These are phyloP conservation scores for Chaetomium strumarium DNA, from an alignment of 2,329 filamentous ascomycete species.

Conservation along the genomic window DNA sequence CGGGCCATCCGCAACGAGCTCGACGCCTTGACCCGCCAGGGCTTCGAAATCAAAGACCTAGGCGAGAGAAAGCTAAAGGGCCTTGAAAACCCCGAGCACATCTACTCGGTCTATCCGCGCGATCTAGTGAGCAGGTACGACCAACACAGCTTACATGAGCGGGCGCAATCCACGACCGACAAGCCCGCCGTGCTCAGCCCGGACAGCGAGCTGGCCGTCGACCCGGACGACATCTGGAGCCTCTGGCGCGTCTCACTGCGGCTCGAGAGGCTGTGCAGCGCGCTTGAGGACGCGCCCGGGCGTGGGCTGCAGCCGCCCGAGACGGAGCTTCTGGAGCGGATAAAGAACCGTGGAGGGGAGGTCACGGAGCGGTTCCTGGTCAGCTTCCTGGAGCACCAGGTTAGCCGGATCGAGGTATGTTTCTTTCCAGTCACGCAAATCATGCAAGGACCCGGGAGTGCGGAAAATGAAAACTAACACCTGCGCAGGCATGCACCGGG, in stretches of 20 bases:
- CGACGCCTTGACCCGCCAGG: conserved; percentile 78
- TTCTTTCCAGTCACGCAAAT: background rate
- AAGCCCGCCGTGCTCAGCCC: conserved; percentile 57
- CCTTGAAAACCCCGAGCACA: conserved; percentile 90
- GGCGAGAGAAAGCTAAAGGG: conserved; percentile 94
- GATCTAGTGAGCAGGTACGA: conserved; percentile 74
- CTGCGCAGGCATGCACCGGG: conserved; percentile 66
- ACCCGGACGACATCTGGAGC: conserved; percentile 80
- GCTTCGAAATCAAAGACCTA: conserved; percentile 91
- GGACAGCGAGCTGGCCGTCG: conserved; percentile 64
- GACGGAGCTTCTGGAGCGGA: conserved; percentile 69
- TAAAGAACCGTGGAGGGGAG: conserved; percentile 65
- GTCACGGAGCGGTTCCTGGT: conserved; percentile 83
- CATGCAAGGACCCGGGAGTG: background rate
- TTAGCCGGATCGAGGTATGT: conserved; percentile 89
- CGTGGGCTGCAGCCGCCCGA: conserved; percentile 69
- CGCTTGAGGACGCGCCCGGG: conserved; percentile 65
- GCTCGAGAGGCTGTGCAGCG: conserved; percentile 87
- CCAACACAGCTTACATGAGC: conserved; percentile 52
- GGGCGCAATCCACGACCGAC: conserved; percentile 31
- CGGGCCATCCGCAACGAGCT: conserved; percentile 80
- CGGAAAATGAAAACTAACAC: background rate
- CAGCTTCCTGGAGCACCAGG: conserved; percentile 89
- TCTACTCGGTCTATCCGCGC: conserved; percentile 94
- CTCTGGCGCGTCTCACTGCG: conserved; percentile 85